Evolutionary conservation across 805 yeast species (phyloP), one percentile per base, ranked within the genome.

Genomic region (Kodamaea kakaduensis): DNA sequence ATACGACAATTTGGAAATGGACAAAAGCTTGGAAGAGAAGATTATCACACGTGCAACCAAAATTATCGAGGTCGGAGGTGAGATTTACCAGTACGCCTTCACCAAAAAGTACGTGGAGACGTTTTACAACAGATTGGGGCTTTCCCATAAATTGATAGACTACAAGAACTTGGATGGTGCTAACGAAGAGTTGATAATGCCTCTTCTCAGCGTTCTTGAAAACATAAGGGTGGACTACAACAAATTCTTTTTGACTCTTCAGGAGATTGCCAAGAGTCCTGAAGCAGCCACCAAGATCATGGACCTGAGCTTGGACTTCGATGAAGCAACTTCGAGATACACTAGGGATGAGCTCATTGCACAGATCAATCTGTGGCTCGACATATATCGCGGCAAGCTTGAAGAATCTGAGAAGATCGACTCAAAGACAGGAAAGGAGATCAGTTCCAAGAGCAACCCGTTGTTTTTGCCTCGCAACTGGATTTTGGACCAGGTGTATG

Each of bases 401-500:
- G 42, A 38, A 0, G 71, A 71, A 30, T 58, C 67, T 6, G 51
- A 50, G 12, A 45, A 63, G 0, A 51, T 60, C 17, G 74, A 71
- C 36, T 33, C 42, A 10, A 18, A 31, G 2, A 33, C 36, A 15
- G 33, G 41, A 3, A 17, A 22, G 10, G 36, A 38, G 2, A 46
- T 65, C 3, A 76, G 87, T 31, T 51, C 60, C 5, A 35, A 46
- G 3, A 64, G 60, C 32, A 93, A 90, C 50, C 98, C 97, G 3
- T 52, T 75, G 22, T 90, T 90, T 51, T 71, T 84, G 5, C 93
- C 96, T 14, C 71, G 90, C 41, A 84, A 79, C 44, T 86, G 95
- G 88, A 80, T 89, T 34, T 65, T 93, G 36, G 86, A 87, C 36
- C 89, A 88, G 42, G 96, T 87, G 1, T 80, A 85, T 30, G 69